phyloP scores from a whole-genome alignment of 2,329 filamentous ascomycete genomes.

The Ceratocystis cubensis region DNA sequence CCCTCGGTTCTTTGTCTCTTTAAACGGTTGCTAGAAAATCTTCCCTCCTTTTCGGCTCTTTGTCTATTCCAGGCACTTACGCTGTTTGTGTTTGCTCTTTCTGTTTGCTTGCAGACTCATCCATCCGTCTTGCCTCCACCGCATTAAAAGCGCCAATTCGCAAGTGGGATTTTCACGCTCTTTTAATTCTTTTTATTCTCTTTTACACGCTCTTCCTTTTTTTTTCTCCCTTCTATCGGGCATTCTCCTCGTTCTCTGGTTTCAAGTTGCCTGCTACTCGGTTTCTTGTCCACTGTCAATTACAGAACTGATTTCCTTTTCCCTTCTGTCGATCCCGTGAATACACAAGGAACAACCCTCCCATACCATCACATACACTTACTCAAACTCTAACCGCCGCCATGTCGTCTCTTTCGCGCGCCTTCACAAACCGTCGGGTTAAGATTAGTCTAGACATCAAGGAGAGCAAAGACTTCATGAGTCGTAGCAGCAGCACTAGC shows the following conservation, averaged over 20 bases:
- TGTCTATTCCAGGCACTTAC: constrained; percentile 14
- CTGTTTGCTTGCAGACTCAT: constrained; percentile 13
- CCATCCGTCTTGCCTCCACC: constrained; percentile 1
- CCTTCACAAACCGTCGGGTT: constrained; percentile 56
- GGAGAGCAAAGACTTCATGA: constrained; percentile 31
- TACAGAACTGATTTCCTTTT: neutral
- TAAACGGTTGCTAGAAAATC: neutral
- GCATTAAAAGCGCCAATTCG: constrained; percentile 10
- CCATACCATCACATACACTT: constrained; percentile 9
- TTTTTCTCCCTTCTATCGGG: constrained; percentile 12
- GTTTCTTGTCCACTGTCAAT: constrained; percentile 15
- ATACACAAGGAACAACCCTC: neutral
- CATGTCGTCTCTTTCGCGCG: constrained; percentile 53
- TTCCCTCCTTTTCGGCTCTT: constrained; percentile 8
- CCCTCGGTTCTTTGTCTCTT: neutral
- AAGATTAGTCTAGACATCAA: constrained; percentile 40
- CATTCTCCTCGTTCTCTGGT: neutral
- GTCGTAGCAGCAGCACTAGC: constrained; percentile 41
- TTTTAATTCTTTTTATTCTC: constrained; percentile 13
- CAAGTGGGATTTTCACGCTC: neutral
- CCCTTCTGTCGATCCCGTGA: neutral
- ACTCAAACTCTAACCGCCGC: neutral
- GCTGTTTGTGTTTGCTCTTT: constrained; percentile 18
- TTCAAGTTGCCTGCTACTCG: constrained; percentile 13
- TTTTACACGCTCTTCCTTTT: neutral